Percentiles rank a stretch among this genome's conserved stretches.
Evolutionary conservation across 2,329 filamentous ascomycete species (phyloP).

Genomic region (Cercospora berteroae): DNA sequence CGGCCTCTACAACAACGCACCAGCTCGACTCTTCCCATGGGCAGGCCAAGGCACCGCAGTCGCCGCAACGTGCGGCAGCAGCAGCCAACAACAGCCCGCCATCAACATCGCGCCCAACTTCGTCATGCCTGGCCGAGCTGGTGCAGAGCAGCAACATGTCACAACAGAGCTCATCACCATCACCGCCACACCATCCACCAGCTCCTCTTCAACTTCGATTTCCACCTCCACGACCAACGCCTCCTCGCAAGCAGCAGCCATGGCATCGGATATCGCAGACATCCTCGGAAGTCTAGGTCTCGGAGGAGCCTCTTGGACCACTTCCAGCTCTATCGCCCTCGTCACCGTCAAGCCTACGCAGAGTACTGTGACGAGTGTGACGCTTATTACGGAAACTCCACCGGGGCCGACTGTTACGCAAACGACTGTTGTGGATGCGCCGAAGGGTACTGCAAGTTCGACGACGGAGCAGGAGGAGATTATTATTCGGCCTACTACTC

Average conservation of each 20-base stretch:
- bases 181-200: constrained; percentile 2
- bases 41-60: constrained; percentile 18
- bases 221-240: constrained; percentile 9
- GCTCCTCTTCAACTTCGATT: constrained; percentile 10
- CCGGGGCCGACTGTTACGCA: constrained; percentile 8
- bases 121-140: constrained; percentile 27
- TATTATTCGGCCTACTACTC: constrained; percentile 1
- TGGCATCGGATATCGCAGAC: constrained; percentile 25
- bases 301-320: constrained; percentile 3
- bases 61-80: constrained; percentile 22
- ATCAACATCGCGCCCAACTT: constrained; percentile 40
- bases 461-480: constrained; percentile 5
- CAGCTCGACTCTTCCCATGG: constrained; percentile 30
- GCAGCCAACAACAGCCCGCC: constrained; percentile 21
- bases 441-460: not conserved
- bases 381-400: constrained; percentile 22
- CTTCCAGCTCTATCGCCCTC: constrained; percentile 4
- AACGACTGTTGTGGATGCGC: constrained; percentile 16
- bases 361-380: not conserved
- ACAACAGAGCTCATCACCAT: constrained; percentile 15
- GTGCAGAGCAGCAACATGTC: not conserved
- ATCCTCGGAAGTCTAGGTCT: constrained; percentile 17
- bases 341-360: not conserved
- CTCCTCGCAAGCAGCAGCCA: constrained; percentile 10
- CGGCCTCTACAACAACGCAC: constrained; percentile 39